phyloP scores from a whole-genome alignment of 2,329 filamentous ascomycete species.

The Aspergillus versicolor region DNA sequence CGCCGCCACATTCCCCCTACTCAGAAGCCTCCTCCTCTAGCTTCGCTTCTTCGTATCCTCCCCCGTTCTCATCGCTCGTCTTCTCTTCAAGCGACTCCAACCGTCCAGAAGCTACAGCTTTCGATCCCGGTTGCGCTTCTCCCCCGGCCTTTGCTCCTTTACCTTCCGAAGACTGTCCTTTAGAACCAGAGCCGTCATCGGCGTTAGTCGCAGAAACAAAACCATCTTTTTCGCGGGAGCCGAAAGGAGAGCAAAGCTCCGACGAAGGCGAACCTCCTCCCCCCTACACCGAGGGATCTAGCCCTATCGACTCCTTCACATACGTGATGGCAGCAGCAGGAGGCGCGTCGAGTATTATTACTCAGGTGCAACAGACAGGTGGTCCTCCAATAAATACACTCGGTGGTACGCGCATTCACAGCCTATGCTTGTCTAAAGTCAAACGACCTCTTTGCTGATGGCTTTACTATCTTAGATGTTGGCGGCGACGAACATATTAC shows the following conservation, averaged over 20 bases:
- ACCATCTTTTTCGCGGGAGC: constrained; percentile 76
- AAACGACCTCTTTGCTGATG: constrained; percentile 15
- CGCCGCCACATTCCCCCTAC: constrained; percentile 39
- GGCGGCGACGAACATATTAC: constrained; percentile 91
- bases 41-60: constrained; percentile 56
- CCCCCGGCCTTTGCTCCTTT: constrained; percentile 53
- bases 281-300: constrained; percentile 90
- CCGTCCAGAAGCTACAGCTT: constrained; percentile 42
- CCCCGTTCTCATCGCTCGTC: constrained; percentile 65
- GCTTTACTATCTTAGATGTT: constrained; percentile 56
- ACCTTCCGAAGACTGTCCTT: constrained; percentile 51
- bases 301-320: constrained; percentile 85
- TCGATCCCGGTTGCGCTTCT: constrained; percentile 48
- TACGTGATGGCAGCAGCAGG: constrained; percentile 98
- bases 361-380: constrained; percentile 93
- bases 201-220: constrained; percentile 73
- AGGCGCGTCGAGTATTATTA: constrained; percentile 97
- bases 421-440: not conserved
- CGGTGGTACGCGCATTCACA: constrained; percentile 61
- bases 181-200: constrained; percentile 45
- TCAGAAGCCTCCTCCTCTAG: constrained; percentile 46
- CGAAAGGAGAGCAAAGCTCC: constrained; percentile 69
- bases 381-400: constrained; percentile 82
- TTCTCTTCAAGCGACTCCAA: constrained; percentile 47
- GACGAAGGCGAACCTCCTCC: constrained; percentile 91